Conservation (phyloP, 805 yeast genomes). For the Lachancea thermotolerans region DNA sequence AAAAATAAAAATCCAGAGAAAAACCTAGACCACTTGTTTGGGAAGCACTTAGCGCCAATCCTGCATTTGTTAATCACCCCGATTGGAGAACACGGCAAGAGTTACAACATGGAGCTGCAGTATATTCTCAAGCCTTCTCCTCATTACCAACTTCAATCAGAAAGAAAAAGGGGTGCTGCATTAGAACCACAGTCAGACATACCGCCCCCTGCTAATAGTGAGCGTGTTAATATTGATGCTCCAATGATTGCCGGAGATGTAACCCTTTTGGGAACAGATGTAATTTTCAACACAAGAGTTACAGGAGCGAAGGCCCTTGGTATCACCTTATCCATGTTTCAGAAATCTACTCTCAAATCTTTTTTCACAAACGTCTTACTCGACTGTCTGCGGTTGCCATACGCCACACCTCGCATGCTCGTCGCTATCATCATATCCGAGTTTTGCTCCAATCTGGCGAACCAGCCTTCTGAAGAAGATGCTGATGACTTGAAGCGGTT, state of each 20-base stretch:
- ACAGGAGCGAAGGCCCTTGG: slow-evolving; percentile 77
- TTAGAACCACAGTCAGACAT: slow-evolving; percentile 31
- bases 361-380: slow-evolving; percentile 35
- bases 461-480: slow-evolving; percentile 11
- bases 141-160: slow-evolving; percentile 29
- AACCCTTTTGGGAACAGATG: slow-evolving; percentile 69
- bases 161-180: slow-evolving; percentile 25
- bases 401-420: slow-evolving; percentile 75
- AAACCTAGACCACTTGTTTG: slow-evolving; percentile 46
- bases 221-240: slow-evolving; percentile 81
- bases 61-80: slow-evolving; percentile 80
- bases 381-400: slow-evolving; percentile 48
- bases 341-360: slow-evolving; percentile 34
- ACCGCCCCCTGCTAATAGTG: slow-evolving; percentile 45
- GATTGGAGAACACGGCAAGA: slow-evolving; percentile 85
- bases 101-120: slow-evolving; percentile 74
- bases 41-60: slow-evolving; percentile 52
- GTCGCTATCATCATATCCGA: slow-evolving; percentile 67
- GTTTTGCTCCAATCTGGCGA: slow-evolving; percentile 37
- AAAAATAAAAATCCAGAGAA: slow-evolving; percentile 31
- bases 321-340: slow-evolving; percentile 45
- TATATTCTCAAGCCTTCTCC: slow-evolving; percentile 69
- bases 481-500: slow-evolving; percentile 23
- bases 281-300: slow-evolving; percentile 66
- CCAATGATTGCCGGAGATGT: slow-evolving; percentile 91